Evolutionary conservation across 805 yeast genomes (phyloP).

Genomic region (Spencermartinsiella europaea): DNA sequence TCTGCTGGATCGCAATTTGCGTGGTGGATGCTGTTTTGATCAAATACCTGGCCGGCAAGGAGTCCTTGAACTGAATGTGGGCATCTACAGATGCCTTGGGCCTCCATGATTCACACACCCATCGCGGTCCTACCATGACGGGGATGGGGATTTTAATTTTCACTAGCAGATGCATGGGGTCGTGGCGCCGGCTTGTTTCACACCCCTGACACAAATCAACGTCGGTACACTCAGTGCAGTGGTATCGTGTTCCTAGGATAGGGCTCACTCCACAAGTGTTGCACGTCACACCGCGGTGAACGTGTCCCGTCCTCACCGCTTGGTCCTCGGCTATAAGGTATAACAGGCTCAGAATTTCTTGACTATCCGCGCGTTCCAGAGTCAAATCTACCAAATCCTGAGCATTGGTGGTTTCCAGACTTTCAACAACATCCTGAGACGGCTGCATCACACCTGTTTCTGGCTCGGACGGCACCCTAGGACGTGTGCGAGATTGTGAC

Average conservation of each 20-base stretch:
- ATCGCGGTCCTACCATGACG: constrained; percentile 23
- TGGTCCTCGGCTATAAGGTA: constrained; percentile 24
- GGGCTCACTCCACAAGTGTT: constrained; percentile 31
- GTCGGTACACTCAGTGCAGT: constrained; percentile 48
- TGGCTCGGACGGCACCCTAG: too few species aligned
- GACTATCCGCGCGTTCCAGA: constrained; percentile 2
- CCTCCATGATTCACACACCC: constrained; percentile 18
- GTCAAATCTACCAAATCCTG: constrained; percentile 1
- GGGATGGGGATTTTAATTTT: constrained; percentile 29
- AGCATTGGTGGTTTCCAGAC: background rate
- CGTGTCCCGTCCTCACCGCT: constrained; percentile 17
- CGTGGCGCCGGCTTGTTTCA: constrained; percentile 28
- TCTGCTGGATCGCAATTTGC: background rate
- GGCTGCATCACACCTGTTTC: background rate
- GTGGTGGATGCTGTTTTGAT: background rate
- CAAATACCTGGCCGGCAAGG: background rate
- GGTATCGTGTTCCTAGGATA: constrained; percentile 44
- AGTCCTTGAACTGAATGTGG: constrained; percentile 7
- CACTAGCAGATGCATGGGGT: constrained; percentile 22
- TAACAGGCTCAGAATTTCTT: constrained; percentile 19
- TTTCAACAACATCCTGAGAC: background rate
- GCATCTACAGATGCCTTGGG: constrained; percentile 12
- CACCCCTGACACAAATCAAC: constrained; percentile 49
- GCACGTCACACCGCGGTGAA: constrained; percentile 32
- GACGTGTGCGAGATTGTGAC: too few species aligned